Conservation (phyloP, 2,329 filamentous ascomycete species). For the Magnaporthiopsis rhizophila region DNA sequence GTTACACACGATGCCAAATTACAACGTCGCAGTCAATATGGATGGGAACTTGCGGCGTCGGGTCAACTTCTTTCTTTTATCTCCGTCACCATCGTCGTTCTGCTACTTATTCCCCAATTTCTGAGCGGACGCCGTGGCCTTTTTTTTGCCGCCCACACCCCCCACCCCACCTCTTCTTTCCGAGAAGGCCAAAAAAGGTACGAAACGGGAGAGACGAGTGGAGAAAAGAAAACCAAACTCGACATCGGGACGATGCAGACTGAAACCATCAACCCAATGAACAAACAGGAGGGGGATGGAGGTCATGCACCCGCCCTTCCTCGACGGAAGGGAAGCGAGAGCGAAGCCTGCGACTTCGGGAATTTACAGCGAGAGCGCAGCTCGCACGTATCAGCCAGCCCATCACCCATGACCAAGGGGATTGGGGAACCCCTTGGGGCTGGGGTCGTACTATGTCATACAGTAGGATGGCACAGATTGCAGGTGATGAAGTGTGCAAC, state of each 20-base stretch:
- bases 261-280: neutral
- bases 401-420: neutral
- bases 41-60: neutral
- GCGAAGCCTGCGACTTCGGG: neutral
- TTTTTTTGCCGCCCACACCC: neutral
- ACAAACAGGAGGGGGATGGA: neutral
- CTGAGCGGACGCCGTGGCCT: neutral
- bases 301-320: neutral
- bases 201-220: neutral
- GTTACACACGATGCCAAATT: neutral
- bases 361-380: neutral
- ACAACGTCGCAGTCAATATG: neutral
- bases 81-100: neutral
- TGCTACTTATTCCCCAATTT: neutral
- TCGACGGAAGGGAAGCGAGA: neutral
- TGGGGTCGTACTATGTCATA: neutral
- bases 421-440: too few species aligned
- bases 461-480: neutral
- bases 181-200: neutral
- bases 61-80: neutral
- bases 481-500: neutral
- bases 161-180: neutral
- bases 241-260: neutral
- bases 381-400: neutral
- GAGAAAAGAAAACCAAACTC: neutral